Conservation (phyloP, 2,329 filamentous ascomycete genomes). For the Alternaria brassicicola region DNA sequence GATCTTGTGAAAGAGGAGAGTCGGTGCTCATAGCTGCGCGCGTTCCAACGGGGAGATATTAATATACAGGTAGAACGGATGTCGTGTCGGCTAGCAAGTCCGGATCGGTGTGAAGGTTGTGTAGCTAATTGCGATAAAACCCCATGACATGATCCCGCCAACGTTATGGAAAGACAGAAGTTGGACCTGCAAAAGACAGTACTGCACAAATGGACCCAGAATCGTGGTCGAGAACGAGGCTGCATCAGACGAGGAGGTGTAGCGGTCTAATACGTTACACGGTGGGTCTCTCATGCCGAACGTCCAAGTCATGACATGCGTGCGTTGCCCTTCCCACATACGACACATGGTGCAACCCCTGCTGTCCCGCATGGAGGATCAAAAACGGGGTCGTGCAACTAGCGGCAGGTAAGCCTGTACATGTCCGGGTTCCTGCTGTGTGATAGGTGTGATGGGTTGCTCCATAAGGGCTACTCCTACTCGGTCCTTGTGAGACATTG, state of each 20-base stretch:
- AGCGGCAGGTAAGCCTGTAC: slow-evolving; percentile 18
- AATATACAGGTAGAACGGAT: neutral
- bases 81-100: neutral
- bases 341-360: slow-evolving; percentile 15
- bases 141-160: slow-evolving; percentile 10
- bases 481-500: slow-evolving; percentile 12
- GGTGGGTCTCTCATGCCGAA: slow-evolving; percentile 7
- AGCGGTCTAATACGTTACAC: slow-evolving; percentile 14
- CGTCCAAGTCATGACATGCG: slow-evolving; percentile 14
- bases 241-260: slow-evolving; percentile 4
- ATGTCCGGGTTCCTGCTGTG: slow-evolving; percentile 13
- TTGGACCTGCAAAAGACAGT: neutral
- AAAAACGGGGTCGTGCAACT: slow-evolving; percentile 21
- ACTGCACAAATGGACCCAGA: neutral
- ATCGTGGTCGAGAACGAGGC: slow-evolving; percentile 5
- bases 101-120: neutral
- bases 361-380: slow-evolving; percentile 25
- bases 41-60: neutral
- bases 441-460: slow-evolving; percentile 10
- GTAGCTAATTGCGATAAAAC: slow-evolving; percentile 1
- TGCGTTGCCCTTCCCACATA: slow-evolving; percentile 13
- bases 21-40: slow-evolving; percentile 6
- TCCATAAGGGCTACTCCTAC: slow-evolving; percentile 7
- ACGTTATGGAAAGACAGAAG: neutral
- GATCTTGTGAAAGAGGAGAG: slow-evolving; percentile 1